Evolutionary conservation across 805 yeast genomes (phyloP).

Genomic region (Priceomyces medius): DNA sequence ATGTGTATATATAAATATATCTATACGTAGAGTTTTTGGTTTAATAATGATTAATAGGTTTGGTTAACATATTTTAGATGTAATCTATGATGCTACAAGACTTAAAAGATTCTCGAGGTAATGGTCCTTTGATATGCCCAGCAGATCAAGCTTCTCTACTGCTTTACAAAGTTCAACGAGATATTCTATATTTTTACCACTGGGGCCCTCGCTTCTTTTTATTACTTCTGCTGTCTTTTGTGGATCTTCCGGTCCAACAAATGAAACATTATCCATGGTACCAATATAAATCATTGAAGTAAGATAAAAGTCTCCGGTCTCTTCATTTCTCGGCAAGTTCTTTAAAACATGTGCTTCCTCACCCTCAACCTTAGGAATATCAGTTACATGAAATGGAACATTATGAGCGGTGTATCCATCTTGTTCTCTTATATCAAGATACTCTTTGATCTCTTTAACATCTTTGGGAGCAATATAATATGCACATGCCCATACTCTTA

Average conservation of each 20-base stretch:
- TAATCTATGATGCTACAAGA: conserved; percentile 10
- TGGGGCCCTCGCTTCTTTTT: conserved; percentile 62
- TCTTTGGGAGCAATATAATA: conserved; percentile 70
- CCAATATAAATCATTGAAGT: conserved; percentile 78
- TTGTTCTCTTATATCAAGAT: conserved; percentile 81
- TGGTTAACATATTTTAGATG: background rate
- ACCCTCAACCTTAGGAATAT: conserved; percentile 13
- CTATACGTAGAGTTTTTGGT: background rate
- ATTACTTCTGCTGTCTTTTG: conserved; percentile 62
- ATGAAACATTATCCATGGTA: conserved; percentile 74
- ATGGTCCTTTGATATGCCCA: conserved; percentile 22
- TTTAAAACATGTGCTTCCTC: conserved; percentile 10
- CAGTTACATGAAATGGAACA: conserved; percentile 59
- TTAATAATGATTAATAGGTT: background rate
- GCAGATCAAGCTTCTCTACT: conserved; percentile 23
- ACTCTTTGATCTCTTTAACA: conserved; percentile 60
- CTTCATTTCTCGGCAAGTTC: conserved; percentile 14
- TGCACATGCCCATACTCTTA: conserved; percentile 76
- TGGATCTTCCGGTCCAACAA: conserved; percentile 76
- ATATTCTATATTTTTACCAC: conserved; percentile 79
- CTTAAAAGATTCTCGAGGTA: conserved; percentile 35
- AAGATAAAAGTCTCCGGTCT: conserved; percentile 42
- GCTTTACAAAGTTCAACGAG: conserved; percentile 54
- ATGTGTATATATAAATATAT: background rate
- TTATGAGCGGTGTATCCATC: conserved; percentile 78